Evolutionary conservation across 1,284 basidiomycete species (phyloP).

Genomic region (Mixia osmundae): DNA sequence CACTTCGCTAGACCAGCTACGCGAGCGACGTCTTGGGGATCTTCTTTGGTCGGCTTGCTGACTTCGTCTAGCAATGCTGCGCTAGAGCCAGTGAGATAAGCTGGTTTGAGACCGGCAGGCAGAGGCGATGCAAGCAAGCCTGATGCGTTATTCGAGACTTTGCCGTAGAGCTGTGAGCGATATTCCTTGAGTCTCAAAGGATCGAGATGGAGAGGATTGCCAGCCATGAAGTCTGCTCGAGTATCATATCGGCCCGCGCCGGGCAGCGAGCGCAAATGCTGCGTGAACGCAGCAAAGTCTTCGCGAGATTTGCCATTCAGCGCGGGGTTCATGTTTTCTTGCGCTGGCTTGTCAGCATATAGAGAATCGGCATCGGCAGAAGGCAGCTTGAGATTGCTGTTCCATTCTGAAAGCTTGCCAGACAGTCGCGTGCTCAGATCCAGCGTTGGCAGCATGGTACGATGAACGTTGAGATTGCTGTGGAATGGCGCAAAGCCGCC

Average conservation of each 20-base stretch:
- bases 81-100: too few species aligned
- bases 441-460: not conserved
- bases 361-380: not conserved
- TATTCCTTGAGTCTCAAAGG: not conserved
- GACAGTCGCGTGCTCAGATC: not conserved
- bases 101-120: too few species aligned
- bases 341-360: not conserved
- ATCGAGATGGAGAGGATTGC: not conserved
- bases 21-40: too few species aligned
- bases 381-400: conserved; percentile 1
- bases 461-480: not conserved
- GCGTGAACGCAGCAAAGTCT: not conserved
- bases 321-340: conserved; percentile 2
- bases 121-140: too few species aligned
- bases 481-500: not conserved
- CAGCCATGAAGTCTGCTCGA: not conserved
- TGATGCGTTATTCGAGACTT: not conserved
- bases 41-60: too few species aligned
- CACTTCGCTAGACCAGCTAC: too few species aligned
- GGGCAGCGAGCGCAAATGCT: too few species aligned
- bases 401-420: not conserved
- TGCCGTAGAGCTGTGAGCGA: conserved; percentile 1
- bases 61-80: too few species aligned
- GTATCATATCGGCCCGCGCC: not conserved
- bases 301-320: not conserved